Evolutionary conservation across 129 eudicot species (phyloP).

Genomic region (Tagetes erecta): DNA sequence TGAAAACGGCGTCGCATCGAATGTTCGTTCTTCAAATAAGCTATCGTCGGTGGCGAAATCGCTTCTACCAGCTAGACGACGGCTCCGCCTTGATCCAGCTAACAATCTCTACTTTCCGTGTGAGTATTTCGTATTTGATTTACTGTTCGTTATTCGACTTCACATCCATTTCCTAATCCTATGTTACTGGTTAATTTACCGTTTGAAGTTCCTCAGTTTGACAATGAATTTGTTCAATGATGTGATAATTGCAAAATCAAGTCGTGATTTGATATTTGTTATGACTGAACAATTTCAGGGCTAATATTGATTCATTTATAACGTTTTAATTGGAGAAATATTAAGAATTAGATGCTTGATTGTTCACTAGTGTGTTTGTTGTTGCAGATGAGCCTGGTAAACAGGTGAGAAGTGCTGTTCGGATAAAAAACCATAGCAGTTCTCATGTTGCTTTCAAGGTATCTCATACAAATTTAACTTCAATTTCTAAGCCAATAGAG

Average conservation of each 20-base stretch:
- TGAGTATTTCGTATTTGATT: slow-evolving; percentile 38
- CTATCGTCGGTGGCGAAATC: slow-evolving; percentile 64
- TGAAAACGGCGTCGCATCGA: slow-evolving; percentile 35
- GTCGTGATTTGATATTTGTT: background rate
- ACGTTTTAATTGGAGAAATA: background rate
- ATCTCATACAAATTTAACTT: slow-evolving; percentile 14
- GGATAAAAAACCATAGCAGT: slow-evolving; percentile 76
- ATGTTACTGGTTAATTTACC: background rate
- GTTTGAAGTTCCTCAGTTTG: slow-evolving; percentile 8
- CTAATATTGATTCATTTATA: background rate
- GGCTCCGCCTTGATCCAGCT: slow-evolving; percentile 83
- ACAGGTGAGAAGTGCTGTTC: slow-evolving; percentile 82
- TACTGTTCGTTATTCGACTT: slow-evolving; percentile 1
- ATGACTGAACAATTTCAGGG: background rate
- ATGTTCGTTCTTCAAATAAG: slow-evolving; percentile 28
- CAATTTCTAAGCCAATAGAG: background rate
- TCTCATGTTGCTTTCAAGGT: slow-evolving; percentile 94
- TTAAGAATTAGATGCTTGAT: slow-evolving; percentile 14
- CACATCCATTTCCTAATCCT: background rate
- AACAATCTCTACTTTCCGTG: slow-evolving; percentile 81
- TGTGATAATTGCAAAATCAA: slow-evolving; percentile 8
- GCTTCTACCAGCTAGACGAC: slow-evolving; percentile 62
- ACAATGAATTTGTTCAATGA: background rate
- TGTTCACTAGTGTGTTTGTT: slow-evolving; percentile 21
- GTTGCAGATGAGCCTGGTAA: slow-evolving; percentile 87